Evolutionary conservation across 1,139 yeast species (phyloP).

Genomic region (Candida gigantensis): DNA sequence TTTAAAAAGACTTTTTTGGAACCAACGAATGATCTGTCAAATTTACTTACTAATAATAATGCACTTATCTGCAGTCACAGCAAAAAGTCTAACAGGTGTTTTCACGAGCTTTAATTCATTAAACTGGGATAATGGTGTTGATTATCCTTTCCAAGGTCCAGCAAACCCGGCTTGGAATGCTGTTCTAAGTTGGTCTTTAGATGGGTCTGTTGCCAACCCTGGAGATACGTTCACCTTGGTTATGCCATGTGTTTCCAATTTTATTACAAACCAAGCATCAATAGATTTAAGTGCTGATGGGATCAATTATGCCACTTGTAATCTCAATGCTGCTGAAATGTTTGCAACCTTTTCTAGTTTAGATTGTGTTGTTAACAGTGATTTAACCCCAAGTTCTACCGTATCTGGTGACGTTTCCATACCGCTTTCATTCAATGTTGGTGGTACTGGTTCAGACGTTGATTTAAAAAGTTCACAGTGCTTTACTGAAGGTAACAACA

Average conservation of each 20-base stretch:
- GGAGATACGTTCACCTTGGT: slow-evolving; percentile 27
- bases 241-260: slow-evolving; percentile 25
- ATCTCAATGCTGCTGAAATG: slow-evolving; percentile 23
- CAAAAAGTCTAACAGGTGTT: too few species aligned
- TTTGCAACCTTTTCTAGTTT: slow-evolving; percentile 25
- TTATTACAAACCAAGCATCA: slow-evolving; percentile 16
- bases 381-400: slow-evolving; percentile 15
- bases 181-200: slow-evolving; percentile 23
- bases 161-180: slow-evolving; percentile 25
- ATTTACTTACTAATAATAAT: too few species aligned
- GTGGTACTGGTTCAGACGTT: slow-evolving; percentile 20
- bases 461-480: slow-evolving; percentile 24
- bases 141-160: slow-evolving; percentile 14
- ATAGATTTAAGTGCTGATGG: slow-evolving; percentile 21
- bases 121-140: slow-evolving; percentile 2
- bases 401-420: slow-evolving; percentile 26
- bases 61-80: too few species aligned
- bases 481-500: slow-evolving; percentile 25
- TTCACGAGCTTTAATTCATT: slow-evolving; percentile 13
- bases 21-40: too few species aligned
- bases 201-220: slow-evolving; percentile 18
- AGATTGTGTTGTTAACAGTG: slow-evolving; percentile 23
- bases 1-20: too few species aligned
- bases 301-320: slow-evolving; percentile 29
- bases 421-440: slow-evolving; percentile 30